Percentiles rank a stretch among this genome's conserved stretches.
Conservation (phyloP, 345 rosid species). For the Hibiscus trionum region DNA sequence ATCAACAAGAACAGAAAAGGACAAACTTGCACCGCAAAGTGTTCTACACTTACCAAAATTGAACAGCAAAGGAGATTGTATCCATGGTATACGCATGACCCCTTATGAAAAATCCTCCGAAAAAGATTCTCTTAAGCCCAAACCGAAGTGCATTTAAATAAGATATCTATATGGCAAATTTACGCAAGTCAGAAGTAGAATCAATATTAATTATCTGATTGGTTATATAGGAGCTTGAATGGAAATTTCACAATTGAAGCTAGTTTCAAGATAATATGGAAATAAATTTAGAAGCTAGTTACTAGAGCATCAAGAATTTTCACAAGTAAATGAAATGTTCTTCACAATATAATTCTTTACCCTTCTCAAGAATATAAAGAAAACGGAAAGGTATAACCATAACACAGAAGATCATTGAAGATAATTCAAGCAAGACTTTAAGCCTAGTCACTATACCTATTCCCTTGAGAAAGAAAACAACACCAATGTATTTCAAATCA, state of each 20-base stretch:
- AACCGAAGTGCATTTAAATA: constrained; percentile 91
- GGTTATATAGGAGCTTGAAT: not conserved
- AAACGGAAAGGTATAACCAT: not conserved
- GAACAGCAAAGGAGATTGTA: constrained; percentile 97
- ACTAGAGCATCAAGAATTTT: not conserved
- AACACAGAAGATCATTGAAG: not conserved
- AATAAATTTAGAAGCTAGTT: not conserved
- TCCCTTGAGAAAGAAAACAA: not conserved
- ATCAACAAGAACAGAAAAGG: not conserved
- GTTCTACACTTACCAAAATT: constrained; percentile 61
- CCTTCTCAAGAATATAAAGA: not conserved
- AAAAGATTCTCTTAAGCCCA: constrained; percentile 89
- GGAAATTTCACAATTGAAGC: not conserved
- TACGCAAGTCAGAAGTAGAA: constrained; percentile 14
- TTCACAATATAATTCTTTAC: not conserved
- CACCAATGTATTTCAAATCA: constrained; percentile 1
- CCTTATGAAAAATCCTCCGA: constrained; percentile 94
- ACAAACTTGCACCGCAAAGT: not conserved
- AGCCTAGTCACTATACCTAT: not conserved
- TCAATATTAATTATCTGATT: not conserved
- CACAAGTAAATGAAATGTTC: not conserved
- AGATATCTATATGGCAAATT: constrained; percentile 51
- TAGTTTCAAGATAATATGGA: not conserved
- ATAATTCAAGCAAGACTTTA: not conserved
- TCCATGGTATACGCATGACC: constrained; percentile 99